Percentiles rank a stretch among this genome's conserved stretches.
phyloP scores from a whole-genome alignment of 169 alveolate genomes.

The Eimeria maxima region DNA sequence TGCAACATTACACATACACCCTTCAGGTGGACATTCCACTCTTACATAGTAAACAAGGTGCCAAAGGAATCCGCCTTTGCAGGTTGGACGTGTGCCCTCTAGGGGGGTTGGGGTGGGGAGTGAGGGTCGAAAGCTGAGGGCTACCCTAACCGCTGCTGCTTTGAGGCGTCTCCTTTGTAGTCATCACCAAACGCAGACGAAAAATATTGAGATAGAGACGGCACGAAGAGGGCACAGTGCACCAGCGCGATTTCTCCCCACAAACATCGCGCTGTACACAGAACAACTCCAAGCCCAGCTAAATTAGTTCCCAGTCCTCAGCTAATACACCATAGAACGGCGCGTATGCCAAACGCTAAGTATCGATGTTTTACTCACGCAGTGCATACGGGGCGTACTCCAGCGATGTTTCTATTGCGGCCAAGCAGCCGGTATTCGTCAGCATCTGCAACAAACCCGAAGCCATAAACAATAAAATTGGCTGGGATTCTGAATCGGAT shows the following conservation, averaged over 20 bases:
- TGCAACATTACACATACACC: slow-evolving; percentile 6
- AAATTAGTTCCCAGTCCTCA: neutral
- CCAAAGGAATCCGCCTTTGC: neutral
- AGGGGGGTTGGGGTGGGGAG: neutral
- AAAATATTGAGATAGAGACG: slow-evolving; percentile 61
- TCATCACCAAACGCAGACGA: slow-evolving; percentile 73
- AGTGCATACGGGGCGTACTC: slow-evolving; percentile 83
- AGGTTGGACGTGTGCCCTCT: neutral
- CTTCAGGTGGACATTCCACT: neutral
- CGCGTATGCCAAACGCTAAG: neutral
- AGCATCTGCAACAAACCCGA: slow-evolving; percentile 78
- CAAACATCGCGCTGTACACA: slow-evolving; percentile 70
- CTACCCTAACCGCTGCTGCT: slow-evolving; percentile 58
- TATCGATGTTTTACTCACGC: slow-evolving; percentile 29
- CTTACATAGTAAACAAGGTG: neutral
- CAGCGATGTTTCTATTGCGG: slow-evolving; percentile 84
- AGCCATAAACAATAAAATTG: neutral
- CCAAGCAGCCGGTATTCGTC: slow-evolving; percentile 86
- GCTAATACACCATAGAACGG: neutral
- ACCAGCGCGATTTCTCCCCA: slow-evolving; percentile 69
- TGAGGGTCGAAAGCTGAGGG: neutral
- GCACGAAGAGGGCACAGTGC: slow-evolving; percentile 77
- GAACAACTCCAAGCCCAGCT: neutral
- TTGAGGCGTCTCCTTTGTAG: slow-evolving; percentile 33
- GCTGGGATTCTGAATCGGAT: neutral